A percentile compares a stretch with the other conserved stretches of the same genome.
Conservation (phyloP, 352 stramenopile species). For the Peronosclerospora sorghi region DNA sequence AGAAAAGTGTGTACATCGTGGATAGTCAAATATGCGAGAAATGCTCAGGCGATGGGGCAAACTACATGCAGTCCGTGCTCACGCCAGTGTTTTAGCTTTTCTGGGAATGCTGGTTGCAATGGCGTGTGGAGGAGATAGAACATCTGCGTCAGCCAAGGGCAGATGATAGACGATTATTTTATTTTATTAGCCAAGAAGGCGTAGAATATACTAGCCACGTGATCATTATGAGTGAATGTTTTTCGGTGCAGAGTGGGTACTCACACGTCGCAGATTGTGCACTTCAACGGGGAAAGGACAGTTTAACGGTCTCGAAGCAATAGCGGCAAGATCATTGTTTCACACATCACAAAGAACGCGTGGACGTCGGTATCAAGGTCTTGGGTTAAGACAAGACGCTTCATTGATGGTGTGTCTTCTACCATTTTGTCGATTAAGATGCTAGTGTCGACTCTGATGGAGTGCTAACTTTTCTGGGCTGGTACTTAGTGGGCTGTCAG, state of each 20-base stretch:
- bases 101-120: conserved; percentile 52
- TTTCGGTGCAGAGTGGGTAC: conserved; percentile 6
- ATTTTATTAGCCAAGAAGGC: conserved; percentile 18
- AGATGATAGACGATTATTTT: conserved; percentile 16
- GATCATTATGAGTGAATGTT: no score
- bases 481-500: conserved; percentile 11
- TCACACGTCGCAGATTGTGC: conserved; percentile 1
- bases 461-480: conserved; percentile 7
- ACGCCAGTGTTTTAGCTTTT: conserved; percentile 42
- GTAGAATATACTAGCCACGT: conserved; percentile 6
- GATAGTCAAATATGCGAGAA: conserved; percentile 35
- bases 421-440: not conserved
- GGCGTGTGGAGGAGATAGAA: conserved; percentile 25
- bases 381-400: conserved; percentile 1
- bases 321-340: no score
- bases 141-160: conserved; percentile 1
- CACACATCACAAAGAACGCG: no score
- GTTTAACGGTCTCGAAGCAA: no score
- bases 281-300: not conserved
- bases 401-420: conserved; percentile 12
- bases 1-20: conserved; percentile 21
- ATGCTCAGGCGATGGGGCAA: conserved; percentile 44
- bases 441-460: not conserved
- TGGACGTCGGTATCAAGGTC: no score
- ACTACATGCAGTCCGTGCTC: conserved; percentile 45